These are phyloP conservation scores for Kitagawia praeruptora DNA, from an alignment of 129 eudicot species.

Conservation along the genomic window DNA sequence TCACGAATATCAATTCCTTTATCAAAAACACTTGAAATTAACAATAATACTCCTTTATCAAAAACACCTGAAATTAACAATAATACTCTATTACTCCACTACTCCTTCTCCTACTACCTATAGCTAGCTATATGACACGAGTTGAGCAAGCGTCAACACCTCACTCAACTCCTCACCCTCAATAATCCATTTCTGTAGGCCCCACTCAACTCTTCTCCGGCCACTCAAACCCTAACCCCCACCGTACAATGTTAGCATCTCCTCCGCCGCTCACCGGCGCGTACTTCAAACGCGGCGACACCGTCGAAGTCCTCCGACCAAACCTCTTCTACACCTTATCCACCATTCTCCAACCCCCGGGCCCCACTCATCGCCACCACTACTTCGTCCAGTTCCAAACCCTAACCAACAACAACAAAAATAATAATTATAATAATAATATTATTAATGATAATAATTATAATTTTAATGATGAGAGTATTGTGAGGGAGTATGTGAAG, in stretches of 20 bases:
- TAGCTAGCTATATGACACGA: neutral
- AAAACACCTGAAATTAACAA: neutral
- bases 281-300: neutral
- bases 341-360: neutral
- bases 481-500: neutral
- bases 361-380: neutral
- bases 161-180: neutral
- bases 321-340: neutral
- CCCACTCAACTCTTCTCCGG: neutral
- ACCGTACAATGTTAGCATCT: neutral
- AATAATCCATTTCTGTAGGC: neutral
- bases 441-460: neutral
- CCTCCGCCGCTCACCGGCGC: neutral
- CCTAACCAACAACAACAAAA: neutral
- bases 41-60: too few species aligned
- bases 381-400: neutral
- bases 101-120: too few species aligned
- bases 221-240: neutral
- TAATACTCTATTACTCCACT: too few species aligned
- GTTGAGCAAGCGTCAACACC: neutral
- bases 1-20: too few species aligned
- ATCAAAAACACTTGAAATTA: too few species aligned
- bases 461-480: too few species aligned
- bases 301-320: neutral
- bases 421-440: neutral